Evolutionary conservation across 1,284 basidiomycete species (phyloP), one percentile per base, ranked within the genome.

Genomic region (Boletus calvinii): DNA sequence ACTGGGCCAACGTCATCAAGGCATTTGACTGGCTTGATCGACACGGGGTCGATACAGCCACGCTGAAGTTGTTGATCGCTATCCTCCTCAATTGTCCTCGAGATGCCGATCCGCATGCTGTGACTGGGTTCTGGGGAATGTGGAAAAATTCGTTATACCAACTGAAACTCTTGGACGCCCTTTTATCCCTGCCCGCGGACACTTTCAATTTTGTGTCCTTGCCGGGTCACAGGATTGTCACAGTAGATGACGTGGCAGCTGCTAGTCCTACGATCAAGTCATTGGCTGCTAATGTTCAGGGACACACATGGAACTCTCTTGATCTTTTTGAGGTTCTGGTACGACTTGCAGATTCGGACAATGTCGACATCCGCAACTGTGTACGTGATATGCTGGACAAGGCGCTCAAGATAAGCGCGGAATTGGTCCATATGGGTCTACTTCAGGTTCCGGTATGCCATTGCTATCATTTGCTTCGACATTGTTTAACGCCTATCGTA

Each of bases 251-350:
- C 58, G 91, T 94, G 29, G 81, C 90, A 3, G 78, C 81, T 53
- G 81, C 91, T 29, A 89, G 88, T 61, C 87, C 90, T n/a, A 91
- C 91, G 17, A 92, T 94, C 74, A 89, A 92, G 67, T 81, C 86
- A 12, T 75, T 92, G 50, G 86, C 93, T 15, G 83, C 89, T 39
- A 87, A 92, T 59, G 90, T 96, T 18, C 92, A 96, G 66, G 85
- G 84, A 2, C 90, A 92, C 60, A 87, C 92, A 0, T 98, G 95
- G 94, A 98, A 98, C 69, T 92, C 92, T 10, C 74, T 95, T 15
- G 94, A 97, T 60, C 74, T 98, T 32, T 91, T 97, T 57, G 87
- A 94, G 67, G 88, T 95, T n/a, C 75, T 96, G 3, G 86, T 94
- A 8, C 79, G 84, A 45, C 74, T 89, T 46, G 84, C 85, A 2